A percentile compares a stretch with the other conserved stretches of the same genome.
These are phyloP conservation scores for Dendrocalamus latiflorus DNA, from an alignment of 202 grass and related monocot genomes.

Conservation along the genomic window DNA sequence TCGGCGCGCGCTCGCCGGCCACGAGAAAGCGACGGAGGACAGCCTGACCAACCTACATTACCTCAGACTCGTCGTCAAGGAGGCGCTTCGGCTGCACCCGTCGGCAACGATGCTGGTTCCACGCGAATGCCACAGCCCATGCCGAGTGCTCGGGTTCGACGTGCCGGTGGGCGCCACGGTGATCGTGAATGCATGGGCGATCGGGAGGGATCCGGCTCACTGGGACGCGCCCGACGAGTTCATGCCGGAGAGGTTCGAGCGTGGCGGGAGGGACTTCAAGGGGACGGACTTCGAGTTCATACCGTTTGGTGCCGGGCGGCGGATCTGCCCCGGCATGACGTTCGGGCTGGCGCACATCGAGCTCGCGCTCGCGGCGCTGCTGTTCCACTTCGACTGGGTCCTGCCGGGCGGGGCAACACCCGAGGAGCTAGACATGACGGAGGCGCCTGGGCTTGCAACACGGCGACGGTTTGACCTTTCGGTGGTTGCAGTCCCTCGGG, in stretches of 20 bases:
- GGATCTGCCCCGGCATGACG: conserved; percentile 32
- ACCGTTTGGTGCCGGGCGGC: conserved; percentile 31
- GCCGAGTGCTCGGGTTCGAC: conserved; percentile 27
- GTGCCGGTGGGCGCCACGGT: conserved; percentile 21
- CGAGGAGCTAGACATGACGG: conserved; percentile 27
- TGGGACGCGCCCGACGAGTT: conserved; percentile 18
- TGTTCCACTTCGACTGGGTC: conserved; percentile 41
- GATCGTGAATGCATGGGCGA: no score
- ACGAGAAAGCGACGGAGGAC: neutral
- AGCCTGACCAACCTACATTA: neutral
- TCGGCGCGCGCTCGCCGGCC: neutral
- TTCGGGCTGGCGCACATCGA: conserved; percentile 35
- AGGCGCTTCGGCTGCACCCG: conserved; percentile 31
- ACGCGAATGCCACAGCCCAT: neutral
- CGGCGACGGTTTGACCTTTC: conserved; percentile 3
- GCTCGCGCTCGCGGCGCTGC: conserved; percentile 34
- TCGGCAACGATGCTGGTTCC: conserved; percentile 13
- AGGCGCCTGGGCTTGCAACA: conserved; percentile 23
- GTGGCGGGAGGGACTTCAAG: neutral
- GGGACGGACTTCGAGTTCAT: conserved; percentile 29
- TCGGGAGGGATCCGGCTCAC: conserved; percentile 19
- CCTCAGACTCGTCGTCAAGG: conserved; percentile 22
- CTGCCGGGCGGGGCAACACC: neutral
- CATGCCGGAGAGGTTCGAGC: conserved; percentile 22
- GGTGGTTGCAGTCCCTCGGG: neutral